Base-by-base conservation (phyloP, 768 basidiomycete species). In the Chlorophyllum brunneum region DNA sequence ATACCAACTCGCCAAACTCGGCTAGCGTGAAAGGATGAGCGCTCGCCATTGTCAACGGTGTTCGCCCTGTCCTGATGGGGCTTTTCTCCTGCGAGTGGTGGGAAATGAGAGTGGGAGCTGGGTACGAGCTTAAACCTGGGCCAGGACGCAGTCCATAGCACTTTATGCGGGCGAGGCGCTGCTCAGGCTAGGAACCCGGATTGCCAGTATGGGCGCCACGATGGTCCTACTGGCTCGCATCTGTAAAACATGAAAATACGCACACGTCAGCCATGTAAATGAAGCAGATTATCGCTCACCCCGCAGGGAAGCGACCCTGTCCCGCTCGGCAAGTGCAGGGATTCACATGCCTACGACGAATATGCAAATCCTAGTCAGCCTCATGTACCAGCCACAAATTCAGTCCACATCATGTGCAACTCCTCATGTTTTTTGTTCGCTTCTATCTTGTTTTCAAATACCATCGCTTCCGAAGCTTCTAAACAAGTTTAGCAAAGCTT, bases 1-100 rank as follows among this genome's bases (percentile, higher is more conserved):
- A 53, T 6, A 46, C 51, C 34, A 46, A 33, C 29, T 45, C 27
- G 8, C 51, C 44, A 46, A 53, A 53, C 16, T 53, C 51, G 44
- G 51, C 44, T 53, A 53, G 43, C 15, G 43, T 53, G 5, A 53
- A 53, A 2, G 51, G 51, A 9, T 38, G 51, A 2, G 40, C 9
- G 15, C 24, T 34, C 26, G 36, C 26, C 37, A 40, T 40, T 26
- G 16, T n/a, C 18, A 23, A 24, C 2, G n/a, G 7, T 15, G 13
- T 16, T 36, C 27, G 29, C 31, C 16, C 38, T 37, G 24, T 16
- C 38, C 29, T 30, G 38, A 16, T 5, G 22, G 23, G 27, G 26
- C 33, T 29, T 26, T 16, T 26, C 15, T 11, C 11, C 37, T 38
- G 31, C 13, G 20, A 38, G 36, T 23, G 30, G 38, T 36, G 46